phyloP scores from a whole-genome alignment of 495 filamentous ascomycete genomes.

The Amphirosellinia nigrospora region DNA sequence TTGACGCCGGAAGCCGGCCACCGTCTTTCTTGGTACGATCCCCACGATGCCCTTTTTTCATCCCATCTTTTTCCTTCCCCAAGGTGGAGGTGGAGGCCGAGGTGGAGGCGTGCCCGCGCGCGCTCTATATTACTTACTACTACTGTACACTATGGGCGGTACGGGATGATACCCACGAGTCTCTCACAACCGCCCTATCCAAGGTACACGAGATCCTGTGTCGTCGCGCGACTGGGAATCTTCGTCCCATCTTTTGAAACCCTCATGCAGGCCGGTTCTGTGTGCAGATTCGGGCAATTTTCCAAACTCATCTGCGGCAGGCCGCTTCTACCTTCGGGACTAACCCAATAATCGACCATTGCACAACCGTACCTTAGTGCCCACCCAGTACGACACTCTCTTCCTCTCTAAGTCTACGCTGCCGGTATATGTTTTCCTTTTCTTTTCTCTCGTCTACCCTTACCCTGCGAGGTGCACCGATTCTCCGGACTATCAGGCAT shows the following conservation, averaged over 20 bases:
- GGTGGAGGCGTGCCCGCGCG: neutral
- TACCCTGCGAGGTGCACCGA: constrained; percentile 34
- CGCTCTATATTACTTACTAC: neutral
- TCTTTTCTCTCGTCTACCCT: constrained; percentile 24
- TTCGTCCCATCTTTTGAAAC: constrained; percentile 25
- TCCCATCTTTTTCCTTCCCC: constrained; percentile 9
- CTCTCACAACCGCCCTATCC: constrained; percentile 4
- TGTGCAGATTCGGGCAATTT: constrained; percentile 24
- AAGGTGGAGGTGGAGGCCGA: neutral
- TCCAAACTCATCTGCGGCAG: constrained; percentile 20
- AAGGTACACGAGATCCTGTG: constrained; percentile 21
- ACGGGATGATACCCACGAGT: neutral
- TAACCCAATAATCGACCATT: constrained; percentile 19
- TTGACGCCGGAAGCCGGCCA: constrained; percentile 18
- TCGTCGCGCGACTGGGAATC: constrained; percentile 10
- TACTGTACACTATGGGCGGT: neutral
- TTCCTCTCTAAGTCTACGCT: neutral
- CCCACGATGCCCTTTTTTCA: constrained; percentile 20
- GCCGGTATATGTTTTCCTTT: neutral
- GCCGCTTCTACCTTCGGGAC: constrained; percentile 24
- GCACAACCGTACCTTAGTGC: constrained; percentile 17
- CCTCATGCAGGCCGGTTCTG: constrained; percentile 16
- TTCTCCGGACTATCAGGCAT: constrained; percentile 35
- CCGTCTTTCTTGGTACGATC: constrained; percentile 16
- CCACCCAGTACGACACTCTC: neutral